Conservation (phyloP, 2,329 filamentous ascomycete species). For the Aspergillus pseudoglaucus region DNA sequence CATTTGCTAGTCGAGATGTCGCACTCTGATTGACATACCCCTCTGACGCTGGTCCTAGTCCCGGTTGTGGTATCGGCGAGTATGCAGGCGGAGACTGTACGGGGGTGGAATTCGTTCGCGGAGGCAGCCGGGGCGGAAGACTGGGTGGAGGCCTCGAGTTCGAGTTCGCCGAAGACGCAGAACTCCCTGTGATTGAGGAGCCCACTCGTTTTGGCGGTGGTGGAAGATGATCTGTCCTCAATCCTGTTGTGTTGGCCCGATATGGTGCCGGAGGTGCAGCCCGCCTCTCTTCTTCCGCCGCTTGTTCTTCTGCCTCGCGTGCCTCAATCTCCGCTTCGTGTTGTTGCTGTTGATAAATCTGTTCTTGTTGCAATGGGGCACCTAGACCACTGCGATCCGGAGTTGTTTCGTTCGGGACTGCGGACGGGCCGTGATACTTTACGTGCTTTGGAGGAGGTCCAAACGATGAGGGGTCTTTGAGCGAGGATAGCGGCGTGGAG, state of each 20-base stretch:
- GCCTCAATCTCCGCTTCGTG: slow-evolving; percentile 25
- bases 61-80: slow-evolving; percentile 32
- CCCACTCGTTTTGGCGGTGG: slow-evolving; percentile 53
- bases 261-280: slow-evolving; percentile 58
- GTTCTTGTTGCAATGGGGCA: slow-evolving; percentile 35
- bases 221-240: slow-evolving; percentile 63
- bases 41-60: slow-evolving; percentile 20
- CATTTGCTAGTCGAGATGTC: slow-evolving; percentile 59
- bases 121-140: slow-evolving; percentile 64
- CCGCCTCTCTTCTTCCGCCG: slow-evolving; percentile 17
- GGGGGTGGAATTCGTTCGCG: slow-evolving; percentile 54
- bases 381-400: slow-evolving; percentile 40
- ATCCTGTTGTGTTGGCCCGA: slow-evolving; percentile 62
- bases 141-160: slow-evolving; percentile 44
- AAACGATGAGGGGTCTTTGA: slow-evolving; percentile 72
- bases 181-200: slow-evolving; percentile 10
- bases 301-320: slow-evolving; percentile 21
- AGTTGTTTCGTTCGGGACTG: slow-evolving; percentile 40
- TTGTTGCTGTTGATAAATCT: slow-evolving; percentile 23
- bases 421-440: slow-evolving; percentile 42
- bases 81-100: slow-evolving; percentile 41
- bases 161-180: slow-evolving; percentile 18
- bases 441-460: slow-evolving; percentile 70
- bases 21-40: slow-evolving; percentile 53
- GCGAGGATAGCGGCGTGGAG: slow-evolving; percentile 58